Evolutionary conservation across 1,284 basidiomycete genomes (phyloP).

Genomic region (Ustilago bromivora): DNA sequence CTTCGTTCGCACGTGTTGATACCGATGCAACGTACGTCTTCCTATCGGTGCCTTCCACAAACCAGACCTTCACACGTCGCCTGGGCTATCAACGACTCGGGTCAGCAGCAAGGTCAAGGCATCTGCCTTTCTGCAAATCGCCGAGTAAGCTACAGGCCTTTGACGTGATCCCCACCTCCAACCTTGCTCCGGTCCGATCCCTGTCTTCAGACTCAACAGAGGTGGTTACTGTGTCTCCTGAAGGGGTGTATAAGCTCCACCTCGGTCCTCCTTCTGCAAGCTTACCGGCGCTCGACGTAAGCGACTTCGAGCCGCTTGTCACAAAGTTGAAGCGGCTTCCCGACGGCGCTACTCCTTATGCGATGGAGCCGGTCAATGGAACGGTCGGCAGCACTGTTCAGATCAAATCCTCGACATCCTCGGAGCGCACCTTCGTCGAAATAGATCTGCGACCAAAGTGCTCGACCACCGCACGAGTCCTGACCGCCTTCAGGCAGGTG

Average conservation of each 20-base stretch:
- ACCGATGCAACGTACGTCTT: conserved; percentile 25
- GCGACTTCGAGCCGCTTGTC: conserved; percentile 13
- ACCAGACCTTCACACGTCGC: conserved; percentile 37
- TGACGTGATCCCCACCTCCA: conserved; percentile 8
- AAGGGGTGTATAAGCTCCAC: conserved; percentile 21
- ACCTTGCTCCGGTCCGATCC: conserved; percentile 6
- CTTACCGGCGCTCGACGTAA: conserved; percentile 21
- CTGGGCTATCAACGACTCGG: conserved; percentile 31
- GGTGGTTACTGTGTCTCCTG: conserved; percentile 11
- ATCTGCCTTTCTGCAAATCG: conserved; percentile 33
- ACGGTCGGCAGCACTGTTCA: conserved; percentile 10
- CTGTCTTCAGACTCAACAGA: conserved; percentile 20
- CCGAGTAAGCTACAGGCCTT: conserved; percentile 22
- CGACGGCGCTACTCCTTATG: not conserved
- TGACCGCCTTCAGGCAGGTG: conserved; percentile 11
- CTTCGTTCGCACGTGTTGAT: conserved; percentile 15
- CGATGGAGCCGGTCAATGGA: not conserved
- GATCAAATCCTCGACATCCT: not conserved
- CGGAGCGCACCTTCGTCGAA: not conserved
- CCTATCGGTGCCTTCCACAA: conserved; percentile 22
- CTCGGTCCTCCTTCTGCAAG: conserved; percentile 32
- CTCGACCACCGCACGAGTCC: conserved; percentile 10
- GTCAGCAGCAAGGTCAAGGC: conserved; percentile 3
- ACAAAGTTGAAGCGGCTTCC: not conserved
- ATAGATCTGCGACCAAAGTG: conserved; percentile 29